Base-by-base conservation (phyloP, 164 flowering plant species). In the Vitis riparia region DNA sequence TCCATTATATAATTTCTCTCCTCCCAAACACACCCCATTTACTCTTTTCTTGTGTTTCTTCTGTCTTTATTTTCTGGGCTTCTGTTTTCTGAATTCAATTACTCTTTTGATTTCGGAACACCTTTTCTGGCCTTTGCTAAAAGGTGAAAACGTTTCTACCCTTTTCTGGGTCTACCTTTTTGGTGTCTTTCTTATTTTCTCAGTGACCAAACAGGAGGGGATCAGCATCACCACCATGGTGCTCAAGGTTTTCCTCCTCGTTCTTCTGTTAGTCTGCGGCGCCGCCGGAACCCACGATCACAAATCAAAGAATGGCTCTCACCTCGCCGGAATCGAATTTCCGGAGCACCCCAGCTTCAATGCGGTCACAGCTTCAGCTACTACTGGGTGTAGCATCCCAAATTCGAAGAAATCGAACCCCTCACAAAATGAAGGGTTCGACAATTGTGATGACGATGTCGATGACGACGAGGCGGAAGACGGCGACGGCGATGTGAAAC, bases 301-400 rank as follows among this genome's bases (percentile, higher is more conserved):
- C 44, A 63, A 61, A 59, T 59, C 62, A 27, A 17, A 57, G 19
- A 84, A 79, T 64, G 74, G 64, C 59, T 78, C 87, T 60, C 29
- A 71, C 55, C 80, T 90, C 32, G 74, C 83, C 53, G 89, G 87
- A 1, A 83, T 91, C 47, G 81, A 81, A 63, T 68, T 91, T 37
- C 89, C 90, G 5, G 80, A 83, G 2, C 89, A 84, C 68, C 66
- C 81, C 66, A 80, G 82, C 79, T 85, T 84, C 85, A 82, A 79
- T 72, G 79, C 84, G 0, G 88, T 78, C 67, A 63, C 78, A 27
- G 51, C 83, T 47, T 77, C 87, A 3, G 30, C 76, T 32, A 70
- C 15, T 55, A 37, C 80, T 5, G 83, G 68, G 2, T 88, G 90
- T 64, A 58, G 70, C 48, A 49, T 77, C 64, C 19, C 67, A 62